These are phyloP conservation scores for Candida sanyiensis DNA, from an alignment of 805 yeast species.

Conservation along the genomic window DNA sequence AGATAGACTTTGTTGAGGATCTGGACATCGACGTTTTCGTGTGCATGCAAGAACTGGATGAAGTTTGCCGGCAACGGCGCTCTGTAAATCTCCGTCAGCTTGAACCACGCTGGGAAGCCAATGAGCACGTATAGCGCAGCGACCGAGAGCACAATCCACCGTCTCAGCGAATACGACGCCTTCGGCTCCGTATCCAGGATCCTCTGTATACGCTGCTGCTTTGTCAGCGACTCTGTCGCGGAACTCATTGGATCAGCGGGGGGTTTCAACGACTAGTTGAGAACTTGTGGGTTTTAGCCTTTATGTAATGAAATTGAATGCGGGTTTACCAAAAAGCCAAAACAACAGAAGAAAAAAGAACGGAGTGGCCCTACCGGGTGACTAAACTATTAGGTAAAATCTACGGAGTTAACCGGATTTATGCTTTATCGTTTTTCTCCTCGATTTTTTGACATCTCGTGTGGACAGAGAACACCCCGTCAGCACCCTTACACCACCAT, in stretches of 20 bases:
- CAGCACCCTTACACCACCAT: too few species aligned
- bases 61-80: conserved; percentile 35
- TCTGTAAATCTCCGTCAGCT: conserved; percentile 35
- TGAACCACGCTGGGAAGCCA: conserved; percentile 39
- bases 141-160: conserved; percentile 20
- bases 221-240: neutral
- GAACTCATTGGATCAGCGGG: neutral
- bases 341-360: too few species aligned
- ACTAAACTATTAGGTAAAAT: too few species aligned
- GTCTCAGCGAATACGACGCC: conserved; percentile 19
- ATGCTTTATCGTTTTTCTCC: too few species aligned
- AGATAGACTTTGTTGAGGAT: conserved; percentile 39
- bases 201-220: conserved; percentile 6
- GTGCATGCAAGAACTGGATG: conserved; percentile 29
- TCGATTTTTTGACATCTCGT: too few species aligned
- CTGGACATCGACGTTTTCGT: conserved; percentile 38
- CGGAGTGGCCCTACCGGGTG: too few species aligned
- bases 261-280: too few species aligned
- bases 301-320: too few species aligned
- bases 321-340: too few species aligned
- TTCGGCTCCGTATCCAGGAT: conserved; percentile 19
- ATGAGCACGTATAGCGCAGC: conserved; percentile 27
- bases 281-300: neutral
- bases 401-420: too few species aligned
- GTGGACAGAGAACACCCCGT: too few species aligned